phyloP scores from a whole-genome alignment of 2,329 filamentous ascomycete genomes.

The Hypoxylon sp. region DNA sequence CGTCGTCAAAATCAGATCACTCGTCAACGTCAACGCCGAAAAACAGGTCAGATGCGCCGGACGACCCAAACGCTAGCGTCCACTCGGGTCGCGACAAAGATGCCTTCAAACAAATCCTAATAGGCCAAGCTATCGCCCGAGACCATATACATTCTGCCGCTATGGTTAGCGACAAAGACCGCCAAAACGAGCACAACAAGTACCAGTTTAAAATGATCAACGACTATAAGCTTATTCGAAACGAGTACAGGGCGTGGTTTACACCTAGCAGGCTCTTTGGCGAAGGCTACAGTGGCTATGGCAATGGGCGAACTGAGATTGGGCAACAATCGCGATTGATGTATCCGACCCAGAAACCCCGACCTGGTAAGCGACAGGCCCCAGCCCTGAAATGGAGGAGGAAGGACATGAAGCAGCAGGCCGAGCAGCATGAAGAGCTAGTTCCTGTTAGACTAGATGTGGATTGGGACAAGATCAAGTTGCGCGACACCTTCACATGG shows the following conservation, averaged over 20 bases:
- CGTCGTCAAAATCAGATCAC: conserved; percentile 51
- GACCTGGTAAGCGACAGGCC: conserved; percentile 82
- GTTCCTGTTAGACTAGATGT: conserved; percentile 93
- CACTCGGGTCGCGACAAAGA: conserved; percentile 67
- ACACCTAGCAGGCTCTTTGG: conserved; percentile 73
- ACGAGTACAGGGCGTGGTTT: conserved; percentile 69
- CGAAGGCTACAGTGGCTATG: conserved; percentile 88
- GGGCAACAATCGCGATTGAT: conserved; percentile 77
- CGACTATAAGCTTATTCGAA: conserved; percentile 75
- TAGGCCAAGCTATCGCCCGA: conserved; percentile 68
- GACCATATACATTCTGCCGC: conserved; percentile 69
- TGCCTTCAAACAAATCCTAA: conserved; percentile 66
- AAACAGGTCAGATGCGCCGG: conserved; percentile 53
- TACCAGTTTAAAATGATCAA: conserved; percentile 77
- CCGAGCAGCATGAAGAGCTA: conserved; percentile 90
- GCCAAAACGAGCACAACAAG: conserved; percentile 70
- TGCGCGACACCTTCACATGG: conserved; percentile 98
- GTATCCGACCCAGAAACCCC: conserved; percentile 83
- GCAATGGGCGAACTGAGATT: conserved; percentile 85
- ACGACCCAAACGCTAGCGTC: conserved; percentile 50
- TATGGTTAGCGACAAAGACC: conserved; percentile 65
- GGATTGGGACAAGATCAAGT: conserved; percentile 93
- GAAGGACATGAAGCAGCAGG: conserved; percentile 86
- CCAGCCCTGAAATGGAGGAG: conserved; percentile 80
- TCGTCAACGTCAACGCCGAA: conserved; percentile 53